Base-by-base conservation (phyloP, 805 yeast species). In the Teunomyces panamensis region DNA sequence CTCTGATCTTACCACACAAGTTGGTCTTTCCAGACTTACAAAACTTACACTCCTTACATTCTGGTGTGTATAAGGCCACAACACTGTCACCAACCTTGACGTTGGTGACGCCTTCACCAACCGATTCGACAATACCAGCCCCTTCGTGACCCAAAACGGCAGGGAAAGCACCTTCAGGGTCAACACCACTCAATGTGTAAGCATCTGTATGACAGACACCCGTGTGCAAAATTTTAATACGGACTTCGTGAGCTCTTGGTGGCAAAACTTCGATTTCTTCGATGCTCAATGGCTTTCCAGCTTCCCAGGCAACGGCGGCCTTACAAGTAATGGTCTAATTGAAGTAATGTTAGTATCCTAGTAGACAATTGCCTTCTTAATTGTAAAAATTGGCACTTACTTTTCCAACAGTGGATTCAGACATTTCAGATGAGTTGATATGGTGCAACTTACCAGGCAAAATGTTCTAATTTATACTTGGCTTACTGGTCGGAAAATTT, bases 201-300 rank as follows among this genome's bases (percentile, higher is more conserved):
- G 97, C 97, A 67, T 94, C 99, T 30, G 99, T 94, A 75, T 94
- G 99, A 70, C 99, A 94, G 34, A 94, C 96, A 66, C 97, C 99
- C 28, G 97, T 87, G 74, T 87, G 79, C 44, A 76, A 77, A 49
- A 94, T 73, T 71, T 89, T 87, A 67, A 94, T 87, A 69, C 99
- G 86, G 42, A 94, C 98, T 73, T 94, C 99, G 65, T 94, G 97
- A 42, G 97, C 96, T 68, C 82, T 86, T 57, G 99, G 99, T 20
- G 99, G 90, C 20, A 80, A 85, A 39, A 94, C 99, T 64, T 86
- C 89, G 56, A 94, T 79, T 50, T 87, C 87, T 72, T 94, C 99
- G 49, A 94, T 79, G 36, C 83, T 61, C 59, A 94, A 78, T 49
- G 89, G 89, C 65, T 87, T 82, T 42, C 85, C 89, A 27, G 98